Evolutionary conservation across 345 rosid genomes (phyloP).

Genomic region (Ricinus communis): DNA sequence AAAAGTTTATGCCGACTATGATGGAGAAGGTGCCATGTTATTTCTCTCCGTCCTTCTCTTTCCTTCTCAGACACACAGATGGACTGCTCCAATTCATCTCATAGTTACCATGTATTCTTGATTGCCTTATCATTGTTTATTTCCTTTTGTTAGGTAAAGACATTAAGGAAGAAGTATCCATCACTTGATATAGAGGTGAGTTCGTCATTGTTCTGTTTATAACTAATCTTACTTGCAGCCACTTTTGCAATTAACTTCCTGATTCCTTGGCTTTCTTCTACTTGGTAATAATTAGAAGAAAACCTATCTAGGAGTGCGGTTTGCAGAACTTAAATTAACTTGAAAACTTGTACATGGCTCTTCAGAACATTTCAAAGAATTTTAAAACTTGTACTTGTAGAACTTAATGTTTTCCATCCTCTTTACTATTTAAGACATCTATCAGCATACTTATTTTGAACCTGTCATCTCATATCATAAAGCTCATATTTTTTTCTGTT

Average conservation of each 20-base stretch:
- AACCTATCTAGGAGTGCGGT: too few species aligned
- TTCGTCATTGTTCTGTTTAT: not conserved
- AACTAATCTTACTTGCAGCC: too few species aligned
- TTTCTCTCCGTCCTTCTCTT: not conserved
- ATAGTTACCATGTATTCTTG: not conserved
- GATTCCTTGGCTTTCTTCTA: too few species aligned
- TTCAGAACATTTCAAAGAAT: too few species aligned
- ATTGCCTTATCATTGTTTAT: not conserved
- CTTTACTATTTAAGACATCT: too few species aligned
- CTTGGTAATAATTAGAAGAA: too few species aligned
- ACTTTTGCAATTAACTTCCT: too few species aligned
- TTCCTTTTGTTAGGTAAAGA: conserved; percentile 44
- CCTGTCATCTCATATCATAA: not conserved
- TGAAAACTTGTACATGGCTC: too few species aligned
- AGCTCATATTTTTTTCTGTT: not conserved
- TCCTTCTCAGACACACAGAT: not conserved
- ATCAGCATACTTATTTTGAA: not conserved
- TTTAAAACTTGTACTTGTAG: too few species aligned
- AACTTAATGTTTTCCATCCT: too few species aligned
- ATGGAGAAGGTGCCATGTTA: conserved; percentile 67
- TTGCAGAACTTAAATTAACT: too few species aligned
- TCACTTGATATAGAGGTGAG: conserved; percentile 83
- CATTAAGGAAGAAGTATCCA: conserved; percentile 65
- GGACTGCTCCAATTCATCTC: not conserved
- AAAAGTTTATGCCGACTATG: conserved; percentile 81